Evolutionary conservation across 257 asterid genomes (phyloP), one percentile per base, ranked within the genome.

Genomic region (Lycium ferocissimum): DNA sequence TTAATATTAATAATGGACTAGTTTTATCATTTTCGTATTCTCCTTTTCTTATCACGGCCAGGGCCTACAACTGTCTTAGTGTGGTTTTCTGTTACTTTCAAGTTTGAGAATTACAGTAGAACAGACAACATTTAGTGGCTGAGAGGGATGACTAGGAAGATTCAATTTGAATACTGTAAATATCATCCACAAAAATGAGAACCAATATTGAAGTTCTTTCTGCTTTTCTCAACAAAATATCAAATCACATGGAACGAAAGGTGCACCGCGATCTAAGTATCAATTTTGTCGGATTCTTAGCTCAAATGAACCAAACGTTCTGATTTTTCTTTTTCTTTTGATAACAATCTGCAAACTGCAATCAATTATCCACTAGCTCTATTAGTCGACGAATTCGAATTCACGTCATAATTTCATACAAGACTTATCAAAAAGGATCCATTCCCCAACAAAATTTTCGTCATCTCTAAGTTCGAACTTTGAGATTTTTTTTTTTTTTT

Each of bases 201-300:
- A 26, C 1, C 8, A 51, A 47, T 12, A 26, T 0, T 76, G 9
- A 76, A 76, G 11, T 76, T 76, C 47, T 14, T 9, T 26, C 20
- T 51, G 5, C 5, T 22, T 10, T 13, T 13, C n/a, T 20, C 17
- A 0, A 1, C 33, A 76, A 53, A 76, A 76, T 53, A 76, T 76
- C 82, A 76, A 14, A 76, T 76, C 65, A 76, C 65, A 53, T 53
- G 65, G 26, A 76, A 76, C 82, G 63, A 76, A 2, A 51, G 82
- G 82, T 53, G 22, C 65, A 53, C 82, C 51, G 0, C 12, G 26
- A 53, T 76, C 47, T 26, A 53, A 78, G 65, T 22, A 53, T 78
- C 82, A 53, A 53, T 26, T 17, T 53, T 33, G 82, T 53, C 49
- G 26, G 9, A 8, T 78, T 49, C 45, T 78, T 9, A 78, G 22